phyloP scores from a whole-genome alignment of 2,329 filamentous ascomycete species.

The Cordyceps militaris region DNA sequence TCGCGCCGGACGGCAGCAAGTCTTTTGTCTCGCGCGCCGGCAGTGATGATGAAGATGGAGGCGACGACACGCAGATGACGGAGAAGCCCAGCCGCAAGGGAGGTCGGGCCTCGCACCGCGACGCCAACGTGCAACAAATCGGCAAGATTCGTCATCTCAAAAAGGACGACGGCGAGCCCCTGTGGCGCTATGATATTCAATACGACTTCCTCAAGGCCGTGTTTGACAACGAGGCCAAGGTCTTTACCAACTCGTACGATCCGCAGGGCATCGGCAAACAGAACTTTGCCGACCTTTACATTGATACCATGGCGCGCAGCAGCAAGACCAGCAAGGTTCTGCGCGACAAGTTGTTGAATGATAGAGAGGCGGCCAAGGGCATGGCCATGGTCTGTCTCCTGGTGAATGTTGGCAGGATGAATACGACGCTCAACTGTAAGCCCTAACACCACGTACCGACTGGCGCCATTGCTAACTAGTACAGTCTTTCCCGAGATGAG shows the following conservation, averaged over 20 bases:
- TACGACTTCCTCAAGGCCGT: conserved; percentile 77
- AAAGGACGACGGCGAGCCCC: conserved; percentile 79
- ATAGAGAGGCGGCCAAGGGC: conserved; percentile 84
- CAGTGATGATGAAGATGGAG: conserved; percentile 39
- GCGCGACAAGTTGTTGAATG: conserved; percentile 90
- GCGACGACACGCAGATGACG: conserved; percentile 36
- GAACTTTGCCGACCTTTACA: conserved; percentile 91
- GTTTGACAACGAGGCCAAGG: conserved; percentile 65
- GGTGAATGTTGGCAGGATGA: conserved; percentile 97
- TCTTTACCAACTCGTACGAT: conserved; percentile 92
- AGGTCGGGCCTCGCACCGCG: conserved; percentile 27
- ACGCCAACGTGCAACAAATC: conserved; percentile 33
- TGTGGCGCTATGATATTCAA: conserved; percentile 84
- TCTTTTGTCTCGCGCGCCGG: conserved; percentile 39
- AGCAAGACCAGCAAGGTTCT: conserved; percentile 99
- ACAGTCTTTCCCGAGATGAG: conserved; percentile 98
- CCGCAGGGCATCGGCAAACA: conserved; percentile 50
- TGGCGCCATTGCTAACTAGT: conserved; percentile 16
- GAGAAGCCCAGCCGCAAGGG: conserved; percentile 32
- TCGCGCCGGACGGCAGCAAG: conserved; percentile 35
- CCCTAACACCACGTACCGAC: conserved; percentile 11
- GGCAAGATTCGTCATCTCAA: conserved; percentile 79
- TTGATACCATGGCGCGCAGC: conserved; percentile 96
- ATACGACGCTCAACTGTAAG: conserved; percentile 94
- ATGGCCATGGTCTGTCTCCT: conserved; percentile 99